Evolutionary conservation across 2,329 filamentous ascomycete species (phyloP), one percentile per base, ranked within the genome.

Genomic region (Aspergillus eucalypticola): DNA sequence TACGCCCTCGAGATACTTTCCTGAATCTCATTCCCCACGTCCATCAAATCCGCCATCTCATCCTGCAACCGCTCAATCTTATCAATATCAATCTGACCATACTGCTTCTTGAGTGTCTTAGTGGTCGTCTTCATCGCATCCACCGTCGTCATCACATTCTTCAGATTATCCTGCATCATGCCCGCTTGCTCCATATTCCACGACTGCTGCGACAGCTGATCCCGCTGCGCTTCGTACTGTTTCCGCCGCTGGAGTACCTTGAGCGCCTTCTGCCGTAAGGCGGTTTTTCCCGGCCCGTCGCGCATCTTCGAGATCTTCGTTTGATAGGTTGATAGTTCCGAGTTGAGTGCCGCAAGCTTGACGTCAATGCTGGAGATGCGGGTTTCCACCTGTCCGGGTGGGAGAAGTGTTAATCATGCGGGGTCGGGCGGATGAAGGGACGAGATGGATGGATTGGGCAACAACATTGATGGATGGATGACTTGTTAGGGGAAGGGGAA

Each of bases 141-240:
- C 48, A 98, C 93, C 27, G 95, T 97, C 17, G 92, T 96, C 93
- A 97, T 97, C 64, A 95, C 94, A 77, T 98, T 98, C 77, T 96
- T 95, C 56, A 99, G 85, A 74, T 98, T 98, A 79, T 98, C 94
- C 81, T 96, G 92, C 94, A 98, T 97, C 85, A 93, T 96, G 75
- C 90, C 90, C 3, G 94, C 93, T 79, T 97, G 93, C 80, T 98
- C 93, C 93, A 99, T 97, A 80, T 98, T 98, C 93, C 93, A 98
- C 21, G 91, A 91, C 79, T 99, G 95, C 66, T 89, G 86, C 79
- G 96, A 90, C 56, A 98, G 87, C 79, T 98, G 93, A 71, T 97
- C 92, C 66, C 94, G 91, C 78, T 97, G 92, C 3, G 86, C 84
- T 79, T 99, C 95, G 86, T 96, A 96, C 78, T 93, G 89, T 75